Base-by-base conservation (phyloP, 1,139 yeast genomes). In the Kodamaea derodonti region DNA sequence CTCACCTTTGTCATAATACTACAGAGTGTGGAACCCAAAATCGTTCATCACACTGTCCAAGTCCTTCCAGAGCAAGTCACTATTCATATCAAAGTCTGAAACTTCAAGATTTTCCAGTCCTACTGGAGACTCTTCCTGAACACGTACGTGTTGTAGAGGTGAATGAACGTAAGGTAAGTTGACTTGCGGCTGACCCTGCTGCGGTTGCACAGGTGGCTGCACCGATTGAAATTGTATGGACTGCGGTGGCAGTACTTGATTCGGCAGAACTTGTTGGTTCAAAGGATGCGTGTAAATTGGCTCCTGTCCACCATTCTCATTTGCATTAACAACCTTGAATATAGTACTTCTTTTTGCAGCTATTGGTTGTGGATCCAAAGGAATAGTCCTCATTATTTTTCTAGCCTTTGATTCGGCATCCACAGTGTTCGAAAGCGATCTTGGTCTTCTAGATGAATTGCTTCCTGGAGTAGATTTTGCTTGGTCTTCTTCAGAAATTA, bases 21-120 rank as follows among this genome's bases (percentile, higher is more conserved):
- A 67, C 33, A 62, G 69, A 4, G 76, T 69, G 35, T 84, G 86
- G 64, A 90, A 88, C 9, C 97, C 97, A 62, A 88, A 88, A 52
- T 88, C 96, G 48, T 85, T 85, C 96, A 90, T 87, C 40, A 90
- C 85, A 35, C 85, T 71, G 45, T 87, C 95, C 17, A 90, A 95
- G 52, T 90, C 95, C 52, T 83, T 84, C 90, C 95, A 87, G 11
- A 87, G 73, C 48, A 81, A 60, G 39, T 84, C 95, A 24, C 81
- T 78, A 38, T 58, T 61, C 40, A 62, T 47, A 34, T 66, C 73
- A 35, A 66, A 52, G 13, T 51, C 47, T 33, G 56, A 63, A 36
- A 61, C 43, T 33, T 65, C 71, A 30, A 65, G 48, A 34, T 53
- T 59, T 29, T 59, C 65, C 23, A 62, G 44, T 16, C 62, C 59